These are phyloP conservation scores for Garcia nutans DNA, from an alignment of 345 rosid genomes.

Conservation along the genomic window DNA sequence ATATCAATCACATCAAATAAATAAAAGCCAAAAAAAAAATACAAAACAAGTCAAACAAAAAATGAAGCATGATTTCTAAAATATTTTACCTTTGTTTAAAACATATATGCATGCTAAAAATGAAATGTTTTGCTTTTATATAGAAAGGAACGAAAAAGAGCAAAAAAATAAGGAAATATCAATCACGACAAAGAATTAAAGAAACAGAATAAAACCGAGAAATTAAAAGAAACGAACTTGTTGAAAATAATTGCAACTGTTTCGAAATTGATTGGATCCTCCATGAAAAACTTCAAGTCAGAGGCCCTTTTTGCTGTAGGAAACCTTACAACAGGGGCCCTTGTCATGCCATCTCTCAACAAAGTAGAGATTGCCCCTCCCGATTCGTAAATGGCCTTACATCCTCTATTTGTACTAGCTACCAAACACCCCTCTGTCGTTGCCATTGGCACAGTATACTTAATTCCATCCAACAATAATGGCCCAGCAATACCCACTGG, in stretches of 20 bases:
- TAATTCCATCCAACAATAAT: conserved; percentile 42
- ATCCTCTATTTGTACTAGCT: conserved; percentile 57
- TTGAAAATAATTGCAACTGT: conserved; percentile 38
- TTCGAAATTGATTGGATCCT: conserved; percentile 44
- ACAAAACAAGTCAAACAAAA: neutral
- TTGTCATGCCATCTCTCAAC: conserved; percentile 44
- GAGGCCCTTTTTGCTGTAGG: conserved; percentile 42
- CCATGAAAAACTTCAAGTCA: conserved; percentile 35
- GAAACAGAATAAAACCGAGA: neutral
- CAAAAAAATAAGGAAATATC: neutral
- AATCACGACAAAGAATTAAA: neutral
- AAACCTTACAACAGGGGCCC: conserved; percentile 53
- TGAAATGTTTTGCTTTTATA: no score
- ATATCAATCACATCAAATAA: neutral
- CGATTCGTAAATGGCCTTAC: conserved; percentile 45
- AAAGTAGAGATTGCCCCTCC: conserved; percentile 43
- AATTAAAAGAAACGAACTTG: conserved; percentile 28
- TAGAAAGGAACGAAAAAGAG: neutral
- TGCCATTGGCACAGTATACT: conserved; percentile 51
- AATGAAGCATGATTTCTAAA: neutral
- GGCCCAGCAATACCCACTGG: conserved; percentile 65
- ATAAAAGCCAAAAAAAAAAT: neutral
- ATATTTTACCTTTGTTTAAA: no score
- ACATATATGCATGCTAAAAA: neutral
- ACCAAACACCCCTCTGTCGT: conserved; percentile 62